These are phyloP conservation scores for Pseudogymnoascus sp. DNA, from an alignment of 2,329 filamentous ascomycete species.

Conservation along the genomic window DNA sequence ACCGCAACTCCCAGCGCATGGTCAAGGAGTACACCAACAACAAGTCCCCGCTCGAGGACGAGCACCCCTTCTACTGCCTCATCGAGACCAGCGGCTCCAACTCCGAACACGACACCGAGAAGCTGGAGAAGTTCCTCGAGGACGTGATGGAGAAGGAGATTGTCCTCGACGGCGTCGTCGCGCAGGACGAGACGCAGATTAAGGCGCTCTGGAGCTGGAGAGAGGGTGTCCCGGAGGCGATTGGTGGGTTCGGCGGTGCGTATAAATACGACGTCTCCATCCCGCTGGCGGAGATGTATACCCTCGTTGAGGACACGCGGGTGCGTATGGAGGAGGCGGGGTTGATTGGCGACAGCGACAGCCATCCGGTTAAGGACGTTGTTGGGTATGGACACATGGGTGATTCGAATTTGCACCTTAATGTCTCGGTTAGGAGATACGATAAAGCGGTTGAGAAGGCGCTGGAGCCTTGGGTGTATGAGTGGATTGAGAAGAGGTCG, in stretches of 20 bases:
- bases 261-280: constrained; percentile 99
- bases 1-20: constrained; percentile 71
- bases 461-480: constrained; percentile 92
- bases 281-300: constrained; percentile 79
- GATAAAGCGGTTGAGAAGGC: constrained; percentile 80
- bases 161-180: constrained; percentile 81
- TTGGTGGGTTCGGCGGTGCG: constrained; percentile 85
- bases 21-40: constrained; percentile 69
- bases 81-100: constrained; percentile 96
- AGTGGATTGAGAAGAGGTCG: constrained; percentile 83
- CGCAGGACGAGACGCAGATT: constrained; percentile 87
- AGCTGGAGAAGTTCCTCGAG: constrained; percentile 85
- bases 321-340: constrained; percentile 66
- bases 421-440: constrained; percentile 75
- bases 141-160: constrained; percentile 84
- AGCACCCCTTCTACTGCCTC: constrained; percentile 91
- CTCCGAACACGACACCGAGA: constrained; percentile 84
- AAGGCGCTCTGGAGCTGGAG: constrained; percentile 83
- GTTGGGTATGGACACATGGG: constrained; percentile 98
- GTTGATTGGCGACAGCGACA: constrained; percentile 68
- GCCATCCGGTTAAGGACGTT: constrained; percentile 77
- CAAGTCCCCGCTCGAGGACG: constrained; percentile 72
- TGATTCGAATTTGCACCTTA: constrained; percentile 90
- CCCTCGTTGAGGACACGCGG: constrained; percentile 78
- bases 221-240: constrained; percentile 83